Evolutionary conservation across 108 stramenopile genomes (phyloP).

Genomic region (Nitzschia inconspicua): DNA sequence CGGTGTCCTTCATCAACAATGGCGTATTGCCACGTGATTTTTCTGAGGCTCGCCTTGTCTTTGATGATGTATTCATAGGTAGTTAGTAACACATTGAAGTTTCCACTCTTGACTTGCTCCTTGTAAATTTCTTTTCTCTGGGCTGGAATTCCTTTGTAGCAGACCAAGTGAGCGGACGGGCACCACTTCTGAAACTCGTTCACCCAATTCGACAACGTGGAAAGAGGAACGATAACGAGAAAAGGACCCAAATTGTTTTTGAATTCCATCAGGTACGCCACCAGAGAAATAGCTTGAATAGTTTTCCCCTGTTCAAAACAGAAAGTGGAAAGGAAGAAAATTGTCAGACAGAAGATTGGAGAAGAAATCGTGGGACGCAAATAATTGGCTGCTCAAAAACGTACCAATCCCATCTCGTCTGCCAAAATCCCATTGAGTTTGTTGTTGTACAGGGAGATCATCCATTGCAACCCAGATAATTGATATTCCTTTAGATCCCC

Average conservation of each 20-base stretch:
- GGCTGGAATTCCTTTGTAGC: slow-evolving; percentile 74
- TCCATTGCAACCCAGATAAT: slow-evolving; percentile 93
- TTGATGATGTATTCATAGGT: slow-evolving; percentile 93
- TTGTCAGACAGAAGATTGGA: background rate
- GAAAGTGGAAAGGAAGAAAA: background rate
- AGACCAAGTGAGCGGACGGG: slow-evolving; percentile 58
- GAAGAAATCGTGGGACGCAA: background rate
- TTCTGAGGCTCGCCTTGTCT: slow-evolving; percentile 80
- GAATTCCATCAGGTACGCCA: slow-evolving; percentile 86
- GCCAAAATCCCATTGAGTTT: slow-evolving; percentile 78
- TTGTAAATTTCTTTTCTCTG: slow-evolving; percentile 70
- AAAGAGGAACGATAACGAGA: slow-evolving; percentile 90
- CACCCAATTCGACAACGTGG: slow-evolving; percentile 87
- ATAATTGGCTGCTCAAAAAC: slow-evolving; percentile 16
- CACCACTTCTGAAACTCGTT: slow-evolving; percentile 85
- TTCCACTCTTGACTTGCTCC: slow-evolving; percentile 71
- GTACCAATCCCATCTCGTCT: slow-evolving; percentile 74
- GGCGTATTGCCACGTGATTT: slow-evolving; percentile 84
- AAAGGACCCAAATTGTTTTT: slow-evolving; percentile 80
- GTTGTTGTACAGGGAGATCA: slow-evolving; percentile 92
- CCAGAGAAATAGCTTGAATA: slow-evolving; percentile 90
- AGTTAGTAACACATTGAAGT: slow-evolving; percentile 88
- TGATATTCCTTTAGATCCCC: slow-evolving; percentile 96
- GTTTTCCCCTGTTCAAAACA: slow-evolving; percentile 73
- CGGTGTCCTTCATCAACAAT: slow-evolving; percentile 94